Evolutionary conservation across 2,329 filamentous ascomycete species (phyloP), one percentile per base, ranked within the genome.

Genomic region (Xylogone sp.): DNA sequence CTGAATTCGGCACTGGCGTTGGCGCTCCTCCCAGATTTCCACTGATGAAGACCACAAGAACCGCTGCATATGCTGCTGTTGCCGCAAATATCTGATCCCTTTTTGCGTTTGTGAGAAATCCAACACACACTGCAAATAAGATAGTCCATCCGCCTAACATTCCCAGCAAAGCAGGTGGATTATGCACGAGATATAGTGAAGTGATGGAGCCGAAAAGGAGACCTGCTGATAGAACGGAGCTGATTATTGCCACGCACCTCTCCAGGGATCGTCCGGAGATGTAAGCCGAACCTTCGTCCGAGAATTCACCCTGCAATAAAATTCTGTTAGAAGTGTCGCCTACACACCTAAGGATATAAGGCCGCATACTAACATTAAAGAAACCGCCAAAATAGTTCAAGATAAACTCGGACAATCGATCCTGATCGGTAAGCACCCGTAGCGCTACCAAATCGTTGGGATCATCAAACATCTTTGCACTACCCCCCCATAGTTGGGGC

Each of bases 341-440:
- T n/a, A n/a, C n/a, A 27, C 5, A 27, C 10, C 24, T 10, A 27
- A n/a, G 18, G 16, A 27, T 21, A 27, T 31, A 31, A 42, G 12
- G 39, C 21, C 10, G 24, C 24, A 6, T 5, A 27, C 10, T 27
- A 27, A 5, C 24, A 27, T 27, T 27, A 27, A 27, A 27, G 6
- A 27, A 27, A 27, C 10, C 24, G 10, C 5, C 24, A 27, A 27
- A 43, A 43, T 16, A 51, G 31, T 21, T 46, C 43, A 16, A n/a
- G n/a, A 64, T 50, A 45, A 67, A 59, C 13, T 50, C 54, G 10
- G 60, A 59, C 1, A 63, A 34, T 19, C 60, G 52, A 43, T 64
- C 62, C 43, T 58, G 49, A n/a, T 59, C 56, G 2, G 53, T 49
- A 20, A 27, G 48, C 18, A 51, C n/a, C n/a, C 50, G 43, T 21